Conservation (phyloP, 352 stramenopile genomes). For the Stephanocyclus meneghinianus region DNA sequence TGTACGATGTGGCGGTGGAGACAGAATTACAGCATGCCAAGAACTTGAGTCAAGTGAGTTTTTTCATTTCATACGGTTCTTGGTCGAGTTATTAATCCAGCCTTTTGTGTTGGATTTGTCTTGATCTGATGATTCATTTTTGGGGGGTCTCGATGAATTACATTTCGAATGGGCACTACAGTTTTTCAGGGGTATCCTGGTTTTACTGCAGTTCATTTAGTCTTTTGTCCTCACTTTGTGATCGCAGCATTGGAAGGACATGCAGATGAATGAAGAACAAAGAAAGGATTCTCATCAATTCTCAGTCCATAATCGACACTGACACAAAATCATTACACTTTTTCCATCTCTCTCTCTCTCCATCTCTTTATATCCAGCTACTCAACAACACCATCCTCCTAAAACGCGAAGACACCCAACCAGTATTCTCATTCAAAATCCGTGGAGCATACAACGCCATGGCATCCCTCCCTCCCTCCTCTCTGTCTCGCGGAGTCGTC, state of each 20-base stretch:
- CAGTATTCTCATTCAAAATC: conserved; percentile 99
- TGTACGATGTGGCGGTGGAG: conserved; percentile 85
- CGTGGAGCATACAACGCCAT: conserved; percentile 99
- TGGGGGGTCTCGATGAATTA: too few species aligned
- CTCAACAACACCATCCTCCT: conserved; percentile 85
- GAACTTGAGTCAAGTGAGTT: conserved; percentile 78
- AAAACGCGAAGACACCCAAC: conserved; percentile 97
- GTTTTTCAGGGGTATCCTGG: too few species aligned
- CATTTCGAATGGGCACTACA: too few species aligned
- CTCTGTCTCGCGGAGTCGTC: conserved; percentile 85
- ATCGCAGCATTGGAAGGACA: too few species aligned
- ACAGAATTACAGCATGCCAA: conserved; percentile 84
- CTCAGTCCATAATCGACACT: too few species aligned
- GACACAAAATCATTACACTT: neutral
- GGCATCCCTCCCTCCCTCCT: conserved; percentile 84
- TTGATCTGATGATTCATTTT: too few species aligned
- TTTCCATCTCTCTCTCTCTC: neutral
- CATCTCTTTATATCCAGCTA: conserved; percentile 42
- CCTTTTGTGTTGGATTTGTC: too few species aligned
- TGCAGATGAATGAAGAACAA: too few species aligned
- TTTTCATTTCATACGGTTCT: neutral
- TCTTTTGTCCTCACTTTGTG: too few species aligned
- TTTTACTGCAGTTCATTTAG: too few species aligned
- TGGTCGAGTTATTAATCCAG: neutral
- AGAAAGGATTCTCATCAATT: too few species aligned